Evolutionary conservation across 2,329 filamentous ascomycete species (phyloP).

Genomic region (Alternaria brassicicola): DNA sequence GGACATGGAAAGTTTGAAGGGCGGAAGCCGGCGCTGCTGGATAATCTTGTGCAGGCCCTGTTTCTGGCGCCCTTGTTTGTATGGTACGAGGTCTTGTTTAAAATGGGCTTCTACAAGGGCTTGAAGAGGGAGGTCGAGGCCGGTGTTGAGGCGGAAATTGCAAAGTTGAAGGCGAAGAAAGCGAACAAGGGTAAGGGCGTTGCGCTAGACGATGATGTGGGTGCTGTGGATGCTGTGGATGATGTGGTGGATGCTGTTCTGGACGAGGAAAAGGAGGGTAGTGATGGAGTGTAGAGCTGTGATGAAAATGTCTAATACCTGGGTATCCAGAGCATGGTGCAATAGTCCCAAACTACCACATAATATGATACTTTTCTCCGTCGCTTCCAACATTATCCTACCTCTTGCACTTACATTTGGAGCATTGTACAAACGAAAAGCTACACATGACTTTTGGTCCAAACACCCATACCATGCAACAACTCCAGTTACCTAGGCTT

Average conservation of each 20-base stretch:
- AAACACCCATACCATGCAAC: background rate
- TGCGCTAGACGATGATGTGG: background rate
- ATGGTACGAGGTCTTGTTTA: slow-evolving; percentile 92
- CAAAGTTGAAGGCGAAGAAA: slow-evolving; percentile 53
- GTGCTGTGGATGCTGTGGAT: background rate
- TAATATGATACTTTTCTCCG: background rate
- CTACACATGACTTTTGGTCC: background rate
- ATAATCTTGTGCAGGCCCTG: slow-evolving; percentile 88
- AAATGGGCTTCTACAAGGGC: slow-evolving; percentile 75
- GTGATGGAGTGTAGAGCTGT: background rate
- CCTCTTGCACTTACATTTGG: too few species aligned
- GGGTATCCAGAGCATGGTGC: background rate
- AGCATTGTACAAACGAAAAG: background rate
- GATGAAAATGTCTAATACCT: background rate
- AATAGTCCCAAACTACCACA: background rate
- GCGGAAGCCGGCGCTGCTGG: slow-evolving; percentile 82
- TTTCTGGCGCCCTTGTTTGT: slow-evolving; percentile 95
- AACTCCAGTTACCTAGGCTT: background rate
- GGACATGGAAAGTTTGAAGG: slow-evolving; percentile 90
- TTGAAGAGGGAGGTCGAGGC: slow-evolving; percentile 55
- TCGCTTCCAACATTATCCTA: too few species aligned
- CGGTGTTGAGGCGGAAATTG: slow-evolving; percentile 55
- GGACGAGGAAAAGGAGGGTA: background rate
- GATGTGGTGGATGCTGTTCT: background rate
- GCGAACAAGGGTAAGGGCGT: slow-evolving; percentile 21